Conservation (phyloP, 129 eudicot species). For the Silybum marianum region DNA sequence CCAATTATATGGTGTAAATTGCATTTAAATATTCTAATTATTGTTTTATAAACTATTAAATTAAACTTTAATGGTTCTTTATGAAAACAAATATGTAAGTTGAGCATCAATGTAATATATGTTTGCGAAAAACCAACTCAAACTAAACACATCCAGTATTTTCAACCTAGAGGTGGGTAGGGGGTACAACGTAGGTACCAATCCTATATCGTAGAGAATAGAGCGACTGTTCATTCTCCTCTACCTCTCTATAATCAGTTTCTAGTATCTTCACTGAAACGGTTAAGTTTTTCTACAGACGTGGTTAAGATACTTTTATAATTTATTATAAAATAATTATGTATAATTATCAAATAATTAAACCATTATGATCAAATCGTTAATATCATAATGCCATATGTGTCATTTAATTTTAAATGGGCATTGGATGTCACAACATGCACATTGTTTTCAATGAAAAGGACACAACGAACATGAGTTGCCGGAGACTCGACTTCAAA, state of each 20-base stretch:
- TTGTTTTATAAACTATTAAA: background rate
- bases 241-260: too few relatives aligned
- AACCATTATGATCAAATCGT: background rate
- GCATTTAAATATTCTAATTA: conserved; percentile 7
- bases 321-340: too few relatives aligned
- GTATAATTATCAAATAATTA: too few relatives aligned
- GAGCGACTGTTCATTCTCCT: too few relatives aligned
- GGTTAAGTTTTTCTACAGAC: too few relatives aligned
- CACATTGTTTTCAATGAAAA: conserved; percentile 5
- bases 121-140: background rate
- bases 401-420: background rate
- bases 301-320: too few relatives aligned
- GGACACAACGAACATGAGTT: background rate
- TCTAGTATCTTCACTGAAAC: too few relatives aligned
- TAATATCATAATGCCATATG: background rate
- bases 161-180: background rate
- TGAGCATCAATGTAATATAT: too few relatives aligned
- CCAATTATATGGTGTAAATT: background rate
- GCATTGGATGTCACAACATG: background rate
- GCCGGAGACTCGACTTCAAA: background rate
- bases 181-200: too few relatives aligned
- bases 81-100: too few relatives aligned
- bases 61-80: background rate
- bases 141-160: too few relatives aligned
- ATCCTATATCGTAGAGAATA: too few relatives aligned